Percentiles rank a stretch among this genome's conserved stretches.
Evolutionary conservation across 2,329 filamentous ascomycete genomes (phyloP).

Genomic region (Aspergillus oerlinghausenensis): DNA sequence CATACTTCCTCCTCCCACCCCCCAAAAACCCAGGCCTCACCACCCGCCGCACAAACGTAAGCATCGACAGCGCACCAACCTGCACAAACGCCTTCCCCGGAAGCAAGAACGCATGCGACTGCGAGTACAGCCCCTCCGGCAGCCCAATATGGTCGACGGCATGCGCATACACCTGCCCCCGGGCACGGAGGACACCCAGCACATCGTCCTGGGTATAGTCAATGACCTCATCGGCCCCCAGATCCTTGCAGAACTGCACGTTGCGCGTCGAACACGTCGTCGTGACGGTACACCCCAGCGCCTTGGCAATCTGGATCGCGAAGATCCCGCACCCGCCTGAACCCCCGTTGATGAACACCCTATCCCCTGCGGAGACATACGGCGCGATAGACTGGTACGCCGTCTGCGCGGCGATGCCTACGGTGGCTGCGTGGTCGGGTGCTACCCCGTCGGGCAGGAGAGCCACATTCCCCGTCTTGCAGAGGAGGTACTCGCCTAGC

Average conservation of each 20-base stretch:
- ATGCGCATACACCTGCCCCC: constrained; percentile 48
- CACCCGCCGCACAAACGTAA: constrained; percentile 33
- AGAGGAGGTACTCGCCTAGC: constrained; percentile 42
- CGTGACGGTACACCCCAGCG: constrained; percentile 55
- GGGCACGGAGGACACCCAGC: constrained; percentile 42
- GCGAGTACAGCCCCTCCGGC: constrained; percentile 50
- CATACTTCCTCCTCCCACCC: constrained; percentile 42
- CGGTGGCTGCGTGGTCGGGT: constrained; percentile 38
- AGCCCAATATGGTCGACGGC: constrained; percentile 56
- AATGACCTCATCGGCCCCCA: constrained; percentile 62
- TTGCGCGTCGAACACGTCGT: constrained; percentile 57
- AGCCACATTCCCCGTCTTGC: constrained; percentile 29
- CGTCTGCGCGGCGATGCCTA: constrained; percentile 46
- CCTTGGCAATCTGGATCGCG: constrained; percentile 61
- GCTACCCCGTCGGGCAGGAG: constrained; percentile 43
- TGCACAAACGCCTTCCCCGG: constrained; percentile 50
- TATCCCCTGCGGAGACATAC: constrained; percentile 47
- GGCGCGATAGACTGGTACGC: constrained; percentile 48
- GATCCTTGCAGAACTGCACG: constrained; percentile 49
- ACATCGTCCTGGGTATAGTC: constrained; percentile 55
- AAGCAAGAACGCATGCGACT: constrained; percentile 49
- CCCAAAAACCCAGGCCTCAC: constrained; percentile 47
- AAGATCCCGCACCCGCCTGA: constrained; percentile 59
- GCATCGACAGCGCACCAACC: constrained; percentile 41
- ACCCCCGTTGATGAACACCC: constrained; percentile 62